phyloP scores from a whole-genome alignment of 495 filamentous ascomycete species.

The Talaromyces trachyspermus region DNA sequence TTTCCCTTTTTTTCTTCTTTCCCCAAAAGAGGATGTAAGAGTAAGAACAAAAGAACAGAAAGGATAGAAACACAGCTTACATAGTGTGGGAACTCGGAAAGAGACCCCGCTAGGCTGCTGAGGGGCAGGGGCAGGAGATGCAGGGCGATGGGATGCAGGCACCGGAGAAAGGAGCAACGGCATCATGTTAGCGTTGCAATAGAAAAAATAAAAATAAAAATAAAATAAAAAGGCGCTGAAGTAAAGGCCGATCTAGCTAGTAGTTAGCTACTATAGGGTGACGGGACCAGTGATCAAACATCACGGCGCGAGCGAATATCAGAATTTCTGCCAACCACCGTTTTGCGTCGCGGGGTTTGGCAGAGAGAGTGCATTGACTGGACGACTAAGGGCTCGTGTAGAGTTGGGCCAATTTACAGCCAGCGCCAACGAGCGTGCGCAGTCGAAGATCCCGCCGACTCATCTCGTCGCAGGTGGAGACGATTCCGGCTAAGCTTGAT shows the following conservation, averaged over 20 bases:
- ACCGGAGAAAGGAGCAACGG: conserved; percentile 7
- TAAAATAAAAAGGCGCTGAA: background rate
- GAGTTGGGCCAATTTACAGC: background rate
- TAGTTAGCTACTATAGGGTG: too few relatives aligned
- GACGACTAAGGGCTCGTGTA: conserved; percentile 2
- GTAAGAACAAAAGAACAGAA: background rate
- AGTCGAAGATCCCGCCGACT: conserved; percentile 2
- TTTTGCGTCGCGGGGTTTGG: conserved; percentile 1
- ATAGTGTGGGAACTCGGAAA: conserved; percentile 5
- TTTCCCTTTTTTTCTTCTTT: background rate
- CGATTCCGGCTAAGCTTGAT: too few relatives aligned
- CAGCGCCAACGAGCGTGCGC: conserved; percentile 7
- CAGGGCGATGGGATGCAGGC: conserved; percentile 8
- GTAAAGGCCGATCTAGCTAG: conserved; percentile 1
- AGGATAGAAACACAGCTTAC: conserved; percentile 7
- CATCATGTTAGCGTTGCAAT: conserved; percentile 5
- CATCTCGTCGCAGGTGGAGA: too few relatives aligned
- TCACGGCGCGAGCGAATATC: background rate
- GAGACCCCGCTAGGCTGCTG: background rate
- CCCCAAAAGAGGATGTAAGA: conserved; percentile 6
- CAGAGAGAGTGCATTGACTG: conserved; percentile 2
- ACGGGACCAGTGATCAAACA: background rate
- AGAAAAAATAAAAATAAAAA: background rate
- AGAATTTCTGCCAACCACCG: background rate
- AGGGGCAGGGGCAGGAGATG: conserved; percentile 7